Base-by-base conservation (phyloP, 768 basidiomycete species). In the Daedaleopsis nitida region DNA sequence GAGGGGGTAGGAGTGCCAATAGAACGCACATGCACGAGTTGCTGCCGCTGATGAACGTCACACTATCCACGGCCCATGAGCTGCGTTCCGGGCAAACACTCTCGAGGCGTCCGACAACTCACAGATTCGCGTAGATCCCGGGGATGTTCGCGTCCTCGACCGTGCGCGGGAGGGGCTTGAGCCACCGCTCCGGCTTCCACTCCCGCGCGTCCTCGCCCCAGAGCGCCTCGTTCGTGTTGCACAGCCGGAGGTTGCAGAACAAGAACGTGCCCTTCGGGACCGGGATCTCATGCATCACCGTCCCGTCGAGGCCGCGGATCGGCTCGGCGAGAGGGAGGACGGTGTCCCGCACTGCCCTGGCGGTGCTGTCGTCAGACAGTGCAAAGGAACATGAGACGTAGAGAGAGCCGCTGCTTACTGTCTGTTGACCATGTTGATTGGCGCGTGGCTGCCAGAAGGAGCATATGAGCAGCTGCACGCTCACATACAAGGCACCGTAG, bases 181-280 rank as follows among this genome's bases (percentile, higher is more conserved):
- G 65, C 77, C 77, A 81, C 38, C 80, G 72, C 55, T 80, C 79
- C 10, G 80, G 79, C 55, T 72, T 77, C 75, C 77, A 82, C 55
- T 77, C 75, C 11, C 71, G 39, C 3, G 77, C 72, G 61, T 81
- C 80, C 8, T 65, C 63, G 1, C 80, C 80, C 80, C 80, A 81
- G 1, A 78, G 62, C 2, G 65, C 70, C 16, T 72, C 70, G 62
- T 74, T 68, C 23, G 69, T 66, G 65, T 81, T 80, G 11, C 69
- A 68, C 16, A 69, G 72, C 12, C 72, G 54, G 32, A 75, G 64
- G 4, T 69, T 55, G 27, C 65, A 42, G 39, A 65, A 61, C 16
- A 76, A 59, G 39, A 66, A 60, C 17, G 74, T 69, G 23, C 64
- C 69, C 19, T 75, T 58, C 57, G 68, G 53, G 54, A 75, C 19